These are phyloP conservation scores for Phlebiopsis flavidoalba DNA, from an alignment of 768 basidiomycete species.

Conservation along the genomic window DNA sequence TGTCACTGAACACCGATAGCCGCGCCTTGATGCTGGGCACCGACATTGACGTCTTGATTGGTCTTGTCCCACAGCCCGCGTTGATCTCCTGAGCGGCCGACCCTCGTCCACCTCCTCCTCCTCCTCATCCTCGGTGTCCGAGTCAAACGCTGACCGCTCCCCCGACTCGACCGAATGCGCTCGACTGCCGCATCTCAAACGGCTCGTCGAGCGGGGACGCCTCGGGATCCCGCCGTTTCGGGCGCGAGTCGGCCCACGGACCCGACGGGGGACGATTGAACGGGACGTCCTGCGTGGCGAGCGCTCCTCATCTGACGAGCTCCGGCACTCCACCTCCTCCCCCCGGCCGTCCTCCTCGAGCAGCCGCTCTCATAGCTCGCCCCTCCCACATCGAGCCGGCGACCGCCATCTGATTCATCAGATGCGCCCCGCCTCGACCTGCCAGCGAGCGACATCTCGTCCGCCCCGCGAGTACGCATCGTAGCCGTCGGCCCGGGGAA, in stretches of 20 bases:
- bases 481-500: background rate
- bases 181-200: background rate
- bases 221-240: background rate
- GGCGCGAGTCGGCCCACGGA: background rate
- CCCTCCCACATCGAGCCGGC: background rate
- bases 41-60: constrained; percentile 1
- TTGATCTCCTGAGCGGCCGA: background rate
- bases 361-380: background rate
- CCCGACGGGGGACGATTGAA: background rate
- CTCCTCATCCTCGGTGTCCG: constrained; percentile 9
- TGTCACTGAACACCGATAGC: background rate
- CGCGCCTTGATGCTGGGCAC: constrained; percentile 1
- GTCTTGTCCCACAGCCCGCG: background rate
- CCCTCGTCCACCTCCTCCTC: background rate
- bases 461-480: background rate
- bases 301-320: background rate
- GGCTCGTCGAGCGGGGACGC: background rate
- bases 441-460: background rate
- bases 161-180: background rate
- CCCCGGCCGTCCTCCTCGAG: background rate
- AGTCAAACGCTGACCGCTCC: constrained; percentile 8
- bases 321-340: background rate
- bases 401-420: background rate
- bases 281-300: background rate
- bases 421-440: background rate